Evolutionary conservation across 2,329 filamentous ascomycete species (phyloP).

Genomic region (Colletotrichum shisoi): DNA sequence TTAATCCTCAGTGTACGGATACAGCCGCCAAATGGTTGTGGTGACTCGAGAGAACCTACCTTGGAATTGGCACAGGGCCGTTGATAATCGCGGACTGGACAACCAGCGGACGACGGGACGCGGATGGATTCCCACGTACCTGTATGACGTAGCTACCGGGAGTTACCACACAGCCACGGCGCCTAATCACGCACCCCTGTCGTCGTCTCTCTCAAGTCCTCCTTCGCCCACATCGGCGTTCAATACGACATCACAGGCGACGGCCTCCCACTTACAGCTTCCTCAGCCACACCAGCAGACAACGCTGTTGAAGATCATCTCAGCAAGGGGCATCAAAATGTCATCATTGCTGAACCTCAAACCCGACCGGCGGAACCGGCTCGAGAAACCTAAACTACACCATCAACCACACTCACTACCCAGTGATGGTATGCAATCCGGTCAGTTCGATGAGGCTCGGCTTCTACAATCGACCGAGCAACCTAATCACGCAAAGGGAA

Average conservation of each 20-base stretch:
- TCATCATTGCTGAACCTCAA: neutral
- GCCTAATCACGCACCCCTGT: neutral
- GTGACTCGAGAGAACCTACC: neutral
- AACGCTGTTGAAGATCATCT: neutral
- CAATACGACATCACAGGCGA: neutral
- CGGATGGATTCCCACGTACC: slow-evolving; percentile 1
- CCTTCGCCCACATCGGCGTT: slow-evolving; percentile 2
- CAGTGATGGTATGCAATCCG: neutral
- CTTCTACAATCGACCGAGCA: neutral
- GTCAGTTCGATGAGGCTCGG: neutral
- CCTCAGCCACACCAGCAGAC: slow-evolving; percentile 2
- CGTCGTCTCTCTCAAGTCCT: neutral
- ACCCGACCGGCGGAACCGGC: neutral
- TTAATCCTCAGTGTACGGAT: neutral
- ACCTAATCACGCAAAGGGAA: slow-evolving; percentile 48
- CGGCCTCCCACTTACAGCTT: neutral
- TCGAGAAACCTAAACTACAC: neutral
- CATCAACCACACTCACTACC: no score
- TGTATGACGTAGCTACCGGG: slow-evolving; percentile 12
- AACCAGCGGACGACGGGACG: neutral
- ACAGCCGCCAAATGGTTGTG: no score
- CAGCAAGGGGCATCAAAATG: neutral
- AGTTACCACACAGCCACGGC: neutral
- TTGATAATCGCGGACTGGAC: neutral
- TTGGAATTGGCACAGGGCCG: slow-evolving; percentile 16